Evolutionary conservation across 345 rosid genomes (phyloP), one percentile per base, ranked within the genome.

Genomic region (Erysimum cheiranthoides): DNA sequence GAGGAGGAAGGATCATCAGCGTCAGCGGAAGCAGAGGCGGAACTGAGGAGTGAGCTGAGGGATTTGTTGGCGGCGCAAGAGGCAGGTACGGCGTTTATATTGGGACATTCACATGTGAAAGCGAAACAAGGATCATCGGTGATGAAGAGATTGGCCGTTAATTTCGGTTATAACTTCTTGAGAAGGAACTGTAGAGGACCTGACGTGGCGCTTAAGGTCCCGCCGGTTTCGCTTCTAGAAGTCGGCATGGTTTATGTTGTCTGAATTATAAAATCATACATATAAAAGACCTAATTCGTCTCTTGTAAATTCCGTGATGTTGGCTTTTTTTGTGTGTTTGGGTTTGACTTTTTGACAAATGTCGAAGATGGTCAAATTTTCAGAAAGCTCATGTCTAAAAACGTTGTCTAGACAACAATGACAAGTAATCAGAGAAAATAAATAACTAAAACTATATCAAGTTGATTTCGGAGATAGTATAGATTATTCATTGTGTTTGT

Each of bases 241-340:
- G 99, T 96, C 0, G 99, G 99, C 54, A 96, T 96, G 98, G 94
- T 95, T 74, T 95, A 95, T 79, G 87, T 95, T 63, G 85, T 95
- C 61, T 90, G 57, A 78, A 52, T 38, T 62, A 46, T 8, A 6
- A 25, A 14, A 4, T 8, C 1, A 9, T 4, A 39, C 12, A 42
- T 14, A 30, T 9, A 1, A 53, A 53, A 56, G 8, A 56, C 58
- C 35, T 53, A n/a, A 45, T 46, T 25, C 25, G 47, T 42, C 30
- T 57, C n/a, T 35, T 71, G 80, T 71, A 77, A 71, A 71, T 76
- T 53, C 49, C 49, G 31, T 71, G 25, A 70, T 45, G 71, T 32
- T 38, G 46, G 66, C 9, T 42, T 34, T 60, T 32, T 59, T 25
- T 28, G 27, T 17, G 39, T 59, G 12, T 71, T 21, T 16, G 28